phyloP scores from a whole-genome alignment of 1,139 yeast genomes.

The Taiozyma onychis region DNA sequence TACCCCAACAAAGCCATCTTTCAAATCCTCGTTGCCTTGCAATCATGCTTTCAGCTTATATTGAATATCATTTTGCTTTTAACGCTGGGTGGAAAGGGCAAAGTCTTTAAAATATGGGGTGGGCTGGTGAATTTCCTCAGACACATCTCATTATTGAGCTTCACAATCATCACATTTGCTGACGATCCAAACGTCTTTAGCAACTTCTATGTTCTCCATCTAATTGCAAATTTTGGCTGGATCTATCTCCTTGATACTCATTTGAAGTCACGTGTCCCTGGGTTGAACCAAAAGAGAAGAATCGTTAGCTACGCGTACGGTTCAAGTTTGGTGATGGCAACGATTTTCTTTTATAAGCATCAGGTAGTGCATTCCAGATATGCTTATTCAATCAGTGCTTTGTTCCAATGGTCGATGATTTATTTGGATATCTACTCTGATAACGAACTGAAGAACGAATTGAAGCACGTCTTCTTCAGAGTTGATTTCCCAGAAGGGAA shows the following conservation, averaged over 20 bases:
- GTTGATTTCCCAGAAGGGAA: slow-evolving; percentile 5
- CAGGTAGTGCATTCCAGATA: slow-evolving; percentile 10
- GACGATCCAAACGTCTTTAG: slow-evolving; percentile 8
- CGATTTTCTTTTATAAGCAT: slow-evolving; percentile 11
- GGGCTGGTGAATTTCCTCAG: not conserved
- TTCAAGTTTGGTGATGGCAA: not conserved
- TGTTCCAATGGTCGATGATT: slow-evolving; percentile 14
- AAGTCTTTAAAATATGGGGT: not conserved
- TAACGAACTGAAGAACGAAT: slow-evolving; percentile 4
- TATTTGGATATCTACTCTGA: slow-evolving; percentile 11
- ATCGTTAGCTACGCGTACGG: slow-evolving; percentile 1
- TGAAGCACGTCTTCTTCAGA: slow-evolving; percentile 2
- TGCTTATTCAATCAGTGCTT: slow-evolving; percentile 13
- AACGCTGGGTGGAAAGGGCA: not conserved
- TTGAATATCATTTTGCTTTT: not conserved
- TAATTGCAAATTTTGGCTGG: slow-evolving; percentile 7
- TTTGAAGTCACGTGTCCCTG: not conserved
- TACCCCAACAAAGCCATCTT: slow-evolving; percentile 15
- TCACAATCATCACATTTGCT: slow-evolving; percentile 8
- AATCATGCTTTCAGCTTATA: slow-evolving; percentile 7
- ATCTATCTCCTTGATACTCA: slow-evolving; percentile 5
- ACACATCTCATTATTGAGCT: slow-evolving; percentile 4
- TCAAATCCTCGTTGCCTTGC: slow-evolving; percentile 10
- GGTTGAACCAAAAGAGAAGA: slow-evolving; percentile 1
- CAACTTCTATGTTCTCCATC: slow-evolving; percentile 8